Conservation (phyloP, 768 basidiomycete species). For the Mycena alexandri region DNA sequence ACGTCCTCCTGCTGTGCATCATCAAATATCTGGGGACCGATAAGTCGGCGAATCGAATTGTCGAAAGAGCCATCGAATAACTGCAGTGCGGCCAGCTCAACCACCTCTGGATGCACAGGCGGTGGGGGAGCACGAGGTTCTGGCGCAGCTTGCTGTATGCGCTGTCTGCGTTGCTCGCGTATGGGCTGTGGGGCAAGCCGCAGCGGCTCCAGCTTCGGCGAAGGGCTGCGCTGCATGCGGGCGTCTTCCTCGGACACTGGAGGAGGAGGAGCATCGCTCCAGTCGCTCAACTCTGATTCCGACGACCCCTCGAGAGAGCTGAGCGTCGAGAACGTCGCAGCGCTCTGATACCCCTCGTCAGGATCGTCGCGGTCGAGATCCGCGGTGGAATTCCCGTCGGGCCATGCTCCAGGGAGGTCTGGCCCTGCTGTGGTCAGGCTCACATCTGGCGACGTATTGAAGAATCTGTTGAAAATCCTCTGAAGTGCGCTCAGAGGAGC, state of each 20-base stretch:
- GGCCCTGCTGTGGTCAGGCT: neutral
- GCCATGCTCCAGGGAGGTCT: slow-evolving; percentile 37
- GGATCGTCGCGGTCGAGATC: slow-evolving; percentile 33
- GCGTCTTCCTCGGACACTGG: slow-evolving; percentile 43
- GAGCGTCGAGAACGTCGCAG: slow-evolving; percentile 57
- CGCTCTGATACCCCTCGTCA: slow-evolving; percentile 48
- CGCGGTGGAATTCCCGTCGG: slow-evolving; percentile 5
- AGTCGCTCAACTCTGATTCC: slow-evolving; percentile 50
- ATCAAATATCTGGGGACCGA: slow-evolving; percentile 50
- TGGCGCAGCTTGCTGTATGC: neutral
- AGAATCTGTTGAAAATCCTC: slow-evolving; percentile 15
- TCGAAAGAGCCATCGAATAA: slow-evolving; percentile 64
- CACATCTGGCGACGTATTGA: neutral
- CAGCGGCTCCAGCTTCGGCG: slow-evolving; percentile 45
- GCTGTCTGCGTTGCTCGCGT: slow-evolving; percentile 12
- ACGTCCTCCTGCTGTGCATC: slow-evolving; percentile 50
- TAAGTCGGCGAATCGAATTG: slow-evolving; percentile 47
- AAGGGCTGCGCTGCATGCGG: slow-evolving; percentile 45
- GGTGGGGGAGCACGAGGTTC: slow-evolving; percentile 29
- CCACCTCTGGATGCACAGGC: slow-evolving; percentile 44
- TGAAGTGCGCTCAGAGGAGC: slow-evolving; percentile 13
- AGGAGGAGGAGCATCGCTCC: slow-evolving; percentile 47
- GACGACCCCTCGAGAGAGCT: slow-evolving; percentile 59
- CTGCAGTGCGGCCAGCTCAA: slow-evolving; percentile 56
- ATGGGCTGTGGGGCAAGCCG: slow-evolving; percentile 30